Base-by-base conservation (phyloP, 2,329 filamentous ascomycete species). In the Ophiostoma tasmaniense region DNA sequence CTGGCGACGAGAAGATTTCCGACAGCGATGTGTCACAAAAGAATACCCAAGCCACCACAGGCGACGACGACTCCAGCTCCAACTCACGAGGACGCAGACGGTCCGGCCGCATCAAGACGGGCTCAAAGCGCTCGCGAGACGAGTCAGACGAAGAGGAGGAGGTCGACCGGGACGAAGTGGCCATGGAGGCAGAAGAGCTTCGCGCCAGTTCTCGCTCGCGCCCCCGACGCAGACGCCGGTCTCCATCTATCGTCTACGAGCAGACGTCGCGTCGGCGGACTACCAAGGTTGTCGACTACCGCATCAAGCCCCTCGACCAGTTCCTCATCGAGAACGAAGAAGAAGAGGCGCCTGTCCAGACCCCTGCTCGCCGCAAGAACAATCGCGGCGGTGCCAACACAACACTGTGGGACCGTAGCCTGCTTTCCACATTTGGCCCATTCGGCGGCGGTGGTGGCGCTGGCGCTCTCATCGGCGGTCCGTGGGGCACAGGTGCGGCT, bases 361-460 rank as follows among this genome's bases (percentile, higher is more conserved):
- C 90, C 7, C 88, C 90, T 50, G 86, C 88, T 28, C 88, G 89
- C 69, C 86, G 87, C 71, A 87, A 87, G 72, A 87, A 90, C 64
- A 86, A 87, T 42, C 85, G 87, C 64, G 85, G 81, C 69, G 86
- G 83, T 66, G 87, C 84, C 50, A 84, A 81, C 37, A 80, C 81
- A 13, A 80, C 80, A 61, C 79, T 79, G 55, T 92, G 89, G 88
- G 92, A 94, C 76, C 90, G 93, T 66, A 91, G 85, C 69, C 83
- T 98, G 39, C 94, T 96, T 79, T 93, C 92, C 28, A 96, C 93
- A 0, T 92, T 90, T 76, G 95, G 95, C 10, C 95, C 95, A 2
- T 98, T 99, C 78, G 95, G 93, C 70, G 93, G 95, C 59, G 91
- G 90, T 64, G 88, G 89, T 61, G 91, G 91, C 45, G 85, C 84